Evolutionary conservation across 1,284 basidiomycete species (phyloP), one percentile per base, ranked within the genome.

Genomic region (Cryptococcus deneoformans): DNA sequence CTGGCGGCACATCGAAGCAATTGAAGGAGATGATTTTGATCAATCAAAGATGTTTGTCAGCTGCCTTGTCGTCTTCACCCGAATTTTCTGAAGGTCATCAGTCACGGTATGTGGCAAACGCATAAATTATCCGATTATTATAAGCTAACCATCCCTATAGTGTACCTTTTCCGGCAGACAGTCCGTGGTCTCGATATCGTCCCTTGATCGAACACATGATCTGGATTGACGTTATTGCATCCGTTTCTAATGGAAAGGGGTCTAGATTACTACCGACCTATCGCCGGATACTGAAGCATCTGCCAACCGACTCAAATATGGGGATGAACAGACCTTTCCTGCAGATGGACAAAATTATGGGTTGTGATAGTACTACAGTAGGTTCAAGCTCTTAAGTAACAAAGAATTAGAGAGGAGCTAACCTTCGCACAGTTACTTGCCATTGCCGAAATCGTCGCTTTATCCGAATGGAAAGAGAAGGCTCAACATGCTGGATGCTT

Each of bases 201-300:
- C 54, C 55, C 6, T 54, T 91, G 64, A 82, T 90, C 73, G 87
- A 87, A 72, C 87, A 87, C 24, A 84, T 87, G 42, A 85, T 91
- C 59, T 90, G 89, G 89, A 90, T 89, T 68, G 89, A 91, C 72
- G 87, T 90, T 44, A 80, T 90, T 44, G 87, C 87, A 5, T 84
- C 86, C 1, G 82, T 88, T 44, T 88, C 88, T 6, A 84, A 83
- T 29, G 79, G 82, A 60, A 68, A 81, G 60, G 68, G 77, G 2
- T 88, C 88, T 7, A 75, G 79, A 43, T 85, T 90, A 70, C 72
- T 87, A 35, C 52, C 71, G 1, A 79, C 82, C 38, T 86, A 89
- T 67, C 79, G 82, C 37, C 72, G 76, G 11, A 77, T 90, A 46
- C 88, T 86, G 70, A 72, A 71, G 14, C 58, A 49, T 10, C 24